Evolutionary conservation across 345 rosid genomes (phyloP).

Genomic region (Citrus medica): DNA sequence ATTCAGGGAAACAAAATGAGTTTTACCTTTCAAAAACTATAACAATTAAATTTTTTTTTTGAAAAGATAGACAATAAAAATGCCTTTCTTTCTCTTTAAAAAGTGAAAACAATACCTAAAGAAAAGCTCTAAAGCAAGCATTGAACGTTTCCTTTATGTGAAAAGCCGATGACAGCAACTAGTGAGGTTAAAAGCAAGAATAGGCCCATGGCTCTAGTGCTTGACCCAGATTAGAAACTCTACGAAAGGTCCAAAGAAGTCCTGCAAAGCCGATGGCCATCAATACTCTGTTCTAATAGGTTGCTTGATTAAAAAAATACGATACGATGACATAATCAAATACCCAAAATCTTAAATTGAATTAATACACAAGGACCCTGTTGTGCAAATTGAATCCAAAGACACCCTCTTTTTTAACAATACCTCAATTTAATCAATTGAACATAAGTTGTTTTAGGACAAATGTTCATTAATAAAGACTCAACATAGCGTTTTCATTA

Average conservation of each 20-base stretch:
- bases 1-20: too few relatives aligned
- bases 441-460: too few relatives aligned
- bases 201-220: background rate
- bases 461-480: background rate
- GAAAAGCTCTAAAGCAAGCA: constrained; percentile 25
- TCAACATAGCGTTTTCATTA: background rate
- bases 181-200: background rate
- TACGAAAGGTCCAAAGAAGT: constrained; percentile 14
- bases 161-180: constrained; percentile 11
- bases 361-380: background rate
- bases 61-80: too few relatives aligned
- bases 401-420: background rate
- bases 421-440: background rate
- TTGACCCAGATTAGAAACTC: constrained; percentile 5
- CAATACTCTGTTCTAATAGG: background rate
- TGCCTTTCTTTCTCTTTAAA: too few relatives aligned
- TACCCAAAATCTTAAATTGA: background rate
- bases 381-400: background rate
- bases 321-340: background rate
- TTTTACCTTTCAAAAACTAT: too few relatives aligned
- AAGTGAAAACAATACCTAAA: background rate
- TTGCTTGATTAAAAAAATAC: background rate
- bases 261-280: background rate
- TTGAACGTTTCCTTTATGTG: constrained; percentile 11
- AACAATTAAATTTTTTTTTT: background rate